Base-by-base conservation (phyloP, 148 eudicot genomes). In the Diospyros lotus region DNA sequence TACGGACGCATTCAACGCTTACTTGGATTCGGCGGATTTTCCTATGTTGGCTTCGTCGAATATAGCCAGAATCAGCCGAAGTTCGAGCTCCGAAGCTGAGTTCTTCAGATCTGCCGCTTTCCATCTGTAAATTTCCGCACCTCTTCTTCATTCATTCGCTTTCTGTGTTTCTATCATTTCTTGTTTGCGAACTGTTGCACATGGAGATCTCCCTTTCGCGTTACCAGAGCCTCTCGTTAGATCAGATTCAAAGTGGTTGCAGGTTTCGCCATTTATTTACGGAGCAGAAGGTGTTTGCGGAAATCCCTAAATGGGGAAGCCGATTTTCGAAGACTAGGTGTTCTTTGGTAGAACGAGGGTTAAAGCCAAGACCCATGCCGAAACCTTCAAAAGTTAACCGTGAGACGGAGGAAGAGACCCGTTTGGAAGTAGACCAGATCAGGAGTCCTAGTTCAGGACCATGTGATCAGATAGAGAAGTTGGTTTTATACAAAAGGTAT, bases 381-480 rank as follows among this genome's bases (percentile, higher is more conserved):
- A 87, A 79, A 75, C 86, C 87, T 28, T 38, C 77, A 28, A 81
- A 77, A 73, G 54, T 15, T 9, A 76, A 73, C 5, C 52, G 68
- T 55, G 81, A 68, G 67, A 51, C 40, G 48, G 78, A 75, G 68
- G 81, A 79, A 78, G 74, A 82, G 43, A 56, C 51, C 18, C 55
- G 53, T 13, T 61, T 58, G 44, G 55, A 74, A 59, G 58, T 70
- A n/a, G 58, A 54, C 44, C 56, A 50, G 70, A 68, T 38, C 43
- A 76, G 17, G 7, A 75, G 59, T 60, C 70, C 66, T 5, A 66
- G 68, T 69, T 59, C 73, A 13, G 85, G 86, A 38, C 52, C 88
- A 5, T 88, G 89, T 77, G 80, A 81, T 54, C 89, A 84, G 77
- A 91, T 93, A 64, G 91, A 91, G 83, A 88, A 82, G 42, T 70